Evolutionary conservation across 2,329 filamentous ascomycete species (phyloP).

Genomic region (Colletotrichum aenigma): DNA sequence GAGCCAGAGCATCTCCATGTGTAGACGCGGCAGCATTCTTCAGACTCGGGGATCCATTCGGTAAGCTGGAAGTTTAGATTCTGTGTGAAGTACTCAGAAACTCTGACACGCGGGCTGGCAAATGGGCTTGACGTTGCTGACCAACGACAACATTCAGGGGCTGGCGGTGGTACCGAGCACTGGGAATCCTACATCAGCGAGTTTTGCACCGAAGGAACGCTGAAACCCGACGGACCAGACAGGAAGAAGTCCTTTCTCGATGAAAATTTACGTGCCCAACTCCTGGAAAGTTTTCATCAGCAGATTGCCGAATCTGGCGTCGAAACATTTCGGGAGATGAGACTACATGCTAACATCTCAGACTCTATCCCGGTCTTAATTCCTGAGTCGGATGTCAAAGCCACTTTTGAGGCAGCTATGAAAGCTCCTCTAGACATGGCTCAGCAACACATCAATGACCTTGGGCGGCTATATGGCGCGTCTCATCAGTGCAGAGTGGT

Average conservation of each 20-base stretch:
- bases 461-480: not conserved
- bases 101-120: not conserved
- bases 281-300: not conserved
- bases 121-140: not conserved
- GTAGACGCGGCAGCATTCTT: not conserved
- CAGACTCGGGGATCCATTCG: not conserved
- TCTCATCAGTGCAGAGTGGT: not conserved
- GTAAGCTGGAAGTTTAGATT: not conserved
- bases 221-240: not conserved
- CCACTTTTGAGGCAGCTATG: not conserved
- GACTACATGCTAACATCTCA: not conserved
- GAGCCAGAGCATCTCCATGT: not conserved
- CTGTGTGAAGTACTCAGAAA: not conserved
- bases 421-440: not conserved
- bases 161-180: not conserved
- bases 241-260: not conserved
- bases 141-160: not conserved
- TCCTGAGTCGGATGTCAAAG: not conserved
- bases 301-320: not conserved
- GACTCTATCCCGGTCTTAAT: not conserved
- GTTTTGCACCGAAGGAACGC: not conserved
- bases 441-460: not conserved
- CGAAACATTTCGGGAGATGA: not conserved
- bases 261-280: not conserved
- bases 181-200: not conserved